Percentiles rank a stretch among this genome's conserved stretches.
These are phyloP conservation scores for Kodamaea lidongshanica DNA, from an alignment of 805 yeast species.

Conservation along the genomic window DNA sequence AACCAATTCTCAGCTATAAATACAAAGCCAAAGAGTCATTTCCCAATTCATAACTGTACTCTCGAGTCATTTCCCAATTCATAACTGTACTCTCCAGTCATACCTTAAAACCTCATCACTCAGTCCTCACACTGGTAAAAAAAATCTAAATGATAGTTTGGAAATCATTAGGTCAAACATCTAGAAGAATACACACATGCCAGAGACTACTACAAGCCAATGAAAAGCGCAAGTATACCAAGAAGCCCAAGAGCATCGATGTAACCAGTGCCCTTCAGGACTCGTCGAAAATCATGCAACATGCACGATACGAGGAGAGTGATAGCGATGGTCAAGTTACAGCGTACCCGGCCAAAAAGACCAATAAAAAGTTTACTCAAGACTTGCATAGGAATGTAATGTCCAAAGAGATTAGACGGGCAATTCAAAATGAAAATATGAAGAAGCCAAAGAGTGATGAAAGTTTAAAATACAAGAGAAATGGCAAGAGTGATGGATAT, in stretches of 20 bases:
- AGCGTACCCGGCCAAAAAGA: conserved; percentile 6
- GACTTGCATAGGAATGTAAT: conserved; percentile 10
- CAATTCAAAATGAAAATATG: conserved; percentile 5
- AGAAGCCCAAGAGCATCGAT: conserved; percentile 9
- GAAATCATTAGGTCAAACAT: too few relatives aligned
- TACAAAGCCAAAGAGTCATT: too few relatives aligned
- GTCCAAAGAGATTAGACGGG: conserved; percentile 8
- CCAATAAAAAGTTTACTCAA: conserved; percentile 9
- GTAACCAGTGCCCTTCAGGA: conserved; percentile 10
- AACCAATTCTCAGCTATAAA: too few relatives aligned
- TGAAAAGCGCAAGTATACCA: conserved; percentile 6
- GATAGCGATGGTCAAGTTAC: conserved; percentile 6
- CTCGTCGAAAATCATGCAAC: conserved; percentile 7
- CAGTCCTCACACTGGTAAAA: too few relatives aligned
- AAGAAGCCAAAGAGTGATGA: conserved; percentile 1
- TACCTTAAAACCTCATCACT: too few relatives aligned
- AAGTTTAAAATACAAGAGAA: too few relatives aligned
- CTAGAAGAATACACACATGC: too few relatives aligned
- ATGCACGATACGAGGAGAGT: conserved; percentile 5
- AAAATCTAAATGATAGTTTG: too few relatives aligned
- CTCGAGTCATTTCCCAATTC: too few relatives aligned
- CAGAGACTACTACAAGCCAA: too few relatives aligned
- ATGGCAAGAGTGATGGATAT: not conserved
- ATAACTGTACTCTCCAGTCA: too few relatives aligned
- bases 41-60: too few relatives aligned